Evolutionary conservation across 1,284 basidiomycete species (phyloP), one percentile per base, ranked within the genome.

Genomic region (Trametes sp.): DNA sequence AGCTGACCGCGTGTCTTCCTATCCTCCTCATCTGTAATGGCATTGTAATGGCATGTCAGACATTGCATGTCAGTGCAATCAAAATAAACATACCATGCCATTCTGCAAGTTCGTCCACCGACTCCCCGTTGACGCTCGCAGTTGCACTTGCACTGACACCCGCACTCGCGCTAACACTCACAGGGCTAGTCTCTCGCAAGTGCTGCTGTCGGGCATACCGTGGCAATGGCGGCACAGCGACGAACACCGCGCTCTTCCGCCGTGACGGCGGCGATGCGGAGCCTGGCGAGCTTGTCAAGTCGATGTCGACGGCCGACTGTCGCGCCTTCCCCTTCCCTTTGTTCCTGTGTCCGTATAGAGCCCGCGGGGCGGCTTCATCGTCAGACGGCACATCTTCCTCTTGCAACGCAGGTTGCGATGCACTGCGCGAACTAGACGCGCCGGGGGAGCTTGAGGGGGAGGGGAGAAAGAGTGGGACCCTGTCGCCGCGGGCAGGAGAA

Each of bases 141-240:
- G 26, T 48, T 8, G 46, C 23, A 10, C 35, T 26, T 8, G 48
- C 19, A 24, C 16, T 26, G n/a, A 35, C 54, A 36, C 57, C 53
- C 14, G 29, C 36, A 13, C 36, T 48, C 16, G 46, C 23, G 19
- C 35, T 26, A 16, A 36, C 19, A 24, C 16, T 26, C 0, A 21
- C 21, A 7, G 50, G 28, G 19, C 42, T 26, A 1, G 49, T 9
- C 33, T 53, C 59, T 45, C 64, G 65, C 54, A 61, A n/a, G n/a
- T n/a, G n/a, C n/a, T n/a, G 50, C 14, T 65, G 64, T 49, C 63
- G 67, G 16, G 72, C 73, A 66, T 74, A 77, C 33, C 53, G 59
- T 1, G 77, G 74, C 6, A 70, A 56, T 14, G 72, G 69, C 45
- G 68, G 68, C 35, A 61, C 61, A 9, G 57, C 53, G 14, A 69